Evolutionary conservation across 345 rosid species (phyloP).

Genomic region (Anacardium occidentale): DNA sequence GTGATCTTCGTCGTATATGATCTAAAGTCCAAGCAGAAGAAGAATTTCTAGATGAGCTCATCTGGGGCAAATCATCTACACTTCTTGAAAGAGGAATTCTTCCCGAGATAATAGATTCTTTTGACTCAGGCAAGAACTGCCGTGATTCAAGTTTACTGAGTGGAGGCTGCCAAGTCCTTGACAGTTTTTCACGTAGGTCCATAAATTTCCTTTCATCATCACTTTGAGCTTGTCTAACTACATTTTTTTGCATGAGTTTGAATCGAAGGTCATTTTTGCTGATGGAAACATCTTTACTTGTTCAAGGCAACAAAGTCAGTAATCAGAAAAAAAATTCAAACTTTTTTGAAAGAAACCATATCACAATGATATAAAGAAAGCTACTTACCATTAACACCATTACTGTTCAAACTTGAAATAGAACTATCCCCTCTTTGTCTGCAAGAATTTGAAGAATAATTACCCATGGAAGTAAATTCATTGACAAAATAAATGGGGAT

Average conservation of each 20-base stretch:
- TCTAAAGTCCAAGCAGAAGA: constrained; percentile 70
- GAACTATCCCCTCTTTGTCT: constrained; percentile 65
- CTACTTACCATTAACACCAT: constrained; percentile 49
- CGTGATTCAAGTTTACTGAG: constrained; percentile 31
- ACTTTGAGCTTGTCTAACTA: constrained; percentile 43
- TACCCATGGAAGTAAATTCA: constrained; percentile 8
- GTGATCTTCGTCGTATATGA: constrained; percentile 65
- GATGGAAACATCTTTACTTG: constrained; percentile 53
- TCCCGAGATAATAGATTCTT: constrained; percentile 38
- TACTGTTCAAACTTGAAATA: constrained; percentile 34
- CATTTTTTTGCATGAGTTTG: constrained; percentile 72
- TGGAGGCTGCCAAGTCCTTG: constrained; percentile 52
- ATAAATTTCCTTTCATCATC: constrained; percentile 40
- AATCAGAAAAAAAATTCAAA: constrained; percentile 29
- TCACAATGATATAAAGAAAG: constrained; percentile 14
- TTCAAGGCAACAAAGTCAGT: constrained; percentile 36
- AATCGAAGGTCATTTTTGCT: constrained; percentile 75
- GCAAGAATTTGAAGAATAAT: constrained; percentile 30
- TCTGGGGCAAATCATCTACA: constrained; percentile 43
- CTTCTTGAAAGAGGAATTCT: constrained; percentile 55
- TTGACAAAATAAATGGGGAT: background rate
- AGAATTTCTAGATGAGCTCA: constrained; percentile 50
- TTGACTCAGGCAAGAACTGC: constrained; percentile 47
- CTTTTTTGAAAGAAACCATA: constrained; percentile 16
- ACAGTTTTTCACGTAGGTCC: constrained; percentile 81